A percentile compares a stretch with the other conserved stretches of the same genome.
These are phyloP conservation scores for Oryza longistaminata DNA, from an alignment of 176 grass and related monocot species.

Conservation along the genomic window DNA sequence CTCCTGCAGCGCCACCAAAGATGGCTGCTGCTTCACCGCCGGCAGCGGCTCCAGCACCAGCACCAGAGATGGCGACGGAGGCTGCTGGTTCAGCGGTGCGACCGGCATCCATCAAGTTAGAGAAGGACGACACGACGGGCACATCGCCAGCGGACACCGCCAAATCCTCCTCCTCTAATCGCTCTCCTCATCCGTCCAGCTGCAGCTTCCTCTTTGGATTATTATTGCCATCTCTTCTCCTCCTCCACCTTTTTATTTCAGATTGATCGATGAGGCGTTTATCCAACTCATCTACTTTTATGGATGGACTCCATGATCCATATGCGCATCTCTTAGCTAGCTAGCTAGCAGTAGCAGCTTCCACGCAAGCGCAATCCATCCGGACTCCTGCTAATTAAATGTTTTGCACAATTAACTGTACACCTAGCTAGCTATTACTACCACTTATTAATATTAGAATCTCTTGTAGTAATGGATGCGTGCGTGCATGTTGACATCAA, in stretches of 20 bases:
- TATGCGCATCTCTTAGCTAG: too few species aligned
- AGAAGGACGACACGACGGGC: background rate
- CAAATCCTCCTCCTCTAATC: background rate
- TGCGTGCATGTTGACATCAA: too few species aligned
- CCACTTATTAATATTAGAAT: too few species aligned
- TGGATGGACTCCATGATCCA: too few species aligned
- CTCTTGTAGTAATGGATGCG: too few species aligned
- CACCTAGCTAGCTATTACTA: too few species aligned
- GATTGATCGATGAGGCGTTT: background rate
- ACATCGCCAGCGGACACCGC: background rate
- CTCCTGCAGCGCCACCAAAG: background rate
- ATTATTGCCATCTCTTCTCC: background rate
- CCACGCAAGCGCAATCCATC: too few species aligned
- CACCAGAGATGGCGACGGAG: background rate
- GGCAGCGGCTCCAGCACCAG: background rate
- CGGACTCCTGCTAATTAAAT: too few species aligned
- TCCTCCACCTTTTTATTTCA: background rate
- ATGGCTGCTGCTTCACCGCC: background rate
- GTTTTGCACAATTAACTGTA: too few species aligned
- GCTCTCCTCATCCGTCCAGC: background rate
- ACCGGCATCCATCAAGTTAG: background rate
- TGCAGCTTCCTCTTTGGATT: background rate
- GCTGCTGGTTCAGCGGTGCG: background rate
- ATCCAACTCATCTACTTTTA: background rate
- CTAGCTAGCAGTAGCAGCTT: too few species aligned